Evolutionary conservation across 352 stramenopile species (phyloP).

Genomic region (Lagenidium giganteum): DNA sequence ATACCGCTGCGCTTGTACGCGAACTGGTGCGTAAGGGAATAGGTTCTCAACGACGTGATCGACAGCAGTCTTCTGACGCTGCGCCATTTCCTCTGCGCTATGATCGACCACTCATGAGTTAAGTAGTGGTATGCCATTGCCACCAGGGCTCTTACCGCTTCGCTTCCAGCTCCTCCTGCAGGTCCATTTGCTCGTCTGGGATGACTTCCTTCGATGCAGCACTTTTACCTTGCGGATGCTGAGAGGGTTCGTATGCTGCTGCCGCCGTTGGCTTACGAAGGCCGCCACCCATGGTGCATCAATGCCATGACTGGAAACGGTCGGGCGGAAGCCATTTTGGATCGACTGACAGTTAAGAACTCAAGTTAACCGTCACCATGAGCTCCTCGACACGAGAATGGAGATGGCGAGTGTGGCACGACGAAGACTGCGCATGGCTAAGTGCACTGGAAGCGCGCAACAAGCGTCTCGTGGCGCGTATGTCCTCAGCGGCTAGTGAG

Average conservation of each 20-base stretch:
- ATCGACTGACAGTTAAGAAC: no score
- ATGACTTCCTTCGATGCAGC: neutral
- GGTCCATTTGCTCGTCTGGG: constrained; percentile 42
- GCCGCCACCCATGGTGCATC: constrained; percentile 31
- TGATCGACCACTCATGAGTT: neutral
- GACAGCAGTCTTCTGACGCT: constrained; percentile 49
- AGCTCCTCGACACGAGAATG: constrained; percentile 6
- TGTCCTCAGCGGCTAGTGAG: no score
- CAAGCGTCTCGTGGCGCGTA: neutral
- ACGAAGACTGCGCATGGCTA: constrained; percentile 21
- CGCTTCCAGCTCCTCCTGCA: constrained; percentile 52
- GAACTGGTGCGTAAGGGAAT: constrained; percentile 71
- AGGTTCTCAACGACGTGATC: constrained; percentile 72
- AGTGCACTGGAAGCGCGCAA: constrained; percentile 17
- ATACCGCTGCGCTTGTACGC: constrained; percentile 71
- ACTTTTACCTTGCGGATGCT: no score
- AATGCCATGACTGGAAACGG: neutral
- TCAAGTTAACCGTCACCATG: no score
- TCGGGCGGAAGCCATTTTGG: no score
- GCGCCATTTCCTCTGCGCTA: constrained; percentile 39
- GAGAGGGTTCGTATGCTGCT: constrained; percentile 5
- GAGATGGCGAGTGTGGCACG: constrained; percentile 32
- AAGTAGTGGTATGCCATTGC: neutral
- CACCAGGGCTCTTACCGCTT: constrained; percentile 31
- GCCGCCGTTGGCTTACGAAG: constrained; percentile 29